Evolutionary conservation across 768 basidiomycete species (phyloP).

Genomic region (Lactarius sp.): DNA sequence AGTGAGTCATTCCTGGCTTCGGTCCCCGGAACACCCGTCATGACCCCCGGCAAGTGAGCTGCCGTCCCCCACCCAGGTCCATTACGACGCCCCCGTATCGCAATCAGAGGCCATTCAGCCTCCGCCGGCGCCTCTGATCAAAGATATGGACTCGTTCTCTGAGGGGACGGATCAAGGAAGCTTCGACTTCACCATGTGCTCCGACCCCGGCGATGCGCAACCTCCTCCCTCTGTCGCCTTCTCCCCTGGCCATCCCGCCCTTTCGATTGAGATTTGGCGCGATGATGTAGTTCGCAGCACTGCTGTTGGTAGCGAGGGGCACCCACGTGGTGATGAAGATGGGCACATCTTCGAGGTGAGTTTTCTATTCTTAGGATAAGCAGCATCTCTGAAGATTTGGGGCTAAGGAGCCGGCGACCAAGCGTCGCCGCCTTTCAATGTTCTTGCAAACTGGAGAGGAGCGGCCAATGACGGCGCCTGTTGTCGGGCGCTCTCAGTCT

Average conservation of each 20-base stretch:
- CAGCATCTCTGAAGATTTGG: constrained; percentile 18
- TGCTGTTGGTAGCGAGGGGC: constrained; percentile 5
- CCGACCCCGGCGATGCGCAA: constrained; percentile 13
- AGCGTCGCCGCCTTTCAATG: constrained; percentile 25
- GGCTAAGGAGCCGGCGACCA: constrained; percentile 27
- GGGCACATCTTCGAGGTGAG: constrained; percentile 19
- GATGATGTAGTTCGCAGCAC: constrained; percentile 33
- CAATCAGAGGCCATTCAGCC: constrained; percentile 27
- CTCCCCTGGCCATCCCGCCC: constrained; percentile 26
- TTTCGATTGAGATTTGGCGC: constrained; percentile 43
- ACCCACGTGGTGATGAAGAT: constrained; percentile 2
- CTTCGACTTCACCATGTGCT: constrained; percentile 42
- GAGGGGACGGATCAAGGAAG: constrained; percentile 51
- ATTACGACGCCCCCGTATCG: constrained; percentile 12
- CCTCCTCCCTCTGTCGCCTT: constrained; percentile 22
- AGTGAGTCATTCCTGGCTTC: constrained; percentile 19
- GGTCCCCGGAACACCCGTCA: neutral
- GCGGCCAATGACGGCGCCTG: constrained; percentile 8
- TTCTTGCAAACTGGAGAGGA: constrained; percentile 11
- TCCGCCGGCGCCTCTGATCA: constrained; percentile 45
- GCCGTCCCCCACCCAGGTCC: constrained; percentile 8
- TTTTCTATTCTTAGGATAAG: neutral
- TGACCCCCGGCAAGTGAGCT: constrained; percentile 9
- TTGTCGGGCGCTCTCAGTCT: constrained; percentile 14
- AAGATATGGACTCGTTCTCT: constrained; percentile 57